Evolutionary conservation across 2,329 filamentous ascomycete species (phyloP).

Genomic region (Fusarium sp.): DNA sequence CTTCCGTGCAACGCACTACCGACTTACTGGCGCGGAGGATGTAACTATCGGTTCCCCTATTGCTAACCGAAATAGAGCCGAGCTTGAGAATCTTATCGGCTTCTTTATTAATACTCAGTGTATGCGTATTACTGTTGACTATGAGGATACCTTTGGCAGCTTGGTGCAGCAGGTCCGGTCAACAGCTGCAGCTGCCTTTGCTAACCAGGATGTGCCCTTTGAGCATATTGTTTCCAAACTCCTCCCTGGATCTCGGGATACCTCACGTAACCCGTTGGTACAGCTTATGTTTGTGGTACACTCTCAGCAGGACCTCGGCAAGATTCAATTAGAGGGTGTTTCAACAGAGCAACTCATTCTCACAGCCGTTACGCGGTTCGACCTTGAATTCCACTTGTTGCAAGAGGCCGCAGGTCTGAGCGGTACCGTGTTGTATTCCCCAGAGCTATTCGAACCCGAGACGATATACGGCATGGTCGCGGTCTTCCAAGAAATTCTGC

Average conservation of each 20-base stretch:
- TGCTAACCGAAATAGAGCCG: conserved; percentile 27
- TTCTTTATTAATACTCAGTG: conserved; percentile 43
- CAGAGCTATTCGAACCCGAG: conserved; percentile 31
- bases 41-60: conserved; percentile 32
- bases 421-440: conserved; percentile 9
- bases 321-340: conserved; percentile 23
- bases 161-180: conserved; percentile 25
- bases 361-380: conserved; percentile 23
- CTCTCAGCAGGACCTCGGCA: conserved; percentile 33
- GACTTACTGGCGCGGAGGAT: conserved; percentile 38
- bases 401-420: conserved; percentile 18
- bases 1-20: conserved; percentile 40
- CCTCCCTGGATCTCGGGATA: neutral
- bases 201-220: conserved; percentile 4
- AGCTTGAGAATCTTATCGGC: conserved; percentile 34
- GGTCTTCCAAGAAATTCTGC: conserved; percentile 25
- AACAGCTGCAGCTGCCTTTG: neutral
- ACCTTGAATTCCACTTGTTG: conserved; percentile 41
- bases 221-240: neutral
- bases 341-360: conserved; percentile 6
- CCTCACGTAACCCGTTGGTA: neutral
- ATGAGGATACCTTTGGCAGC: conserved; percentile 23
- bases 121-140: conserved; percentile 31
- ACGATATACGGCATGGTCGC: conserved; percentile 31
- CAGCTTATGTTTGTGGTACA: conserved; percentile 11